phyloP scores from a whole-genome alignment of 106 monocot species.

The Dendrobium chrysotoxum region DNA sequence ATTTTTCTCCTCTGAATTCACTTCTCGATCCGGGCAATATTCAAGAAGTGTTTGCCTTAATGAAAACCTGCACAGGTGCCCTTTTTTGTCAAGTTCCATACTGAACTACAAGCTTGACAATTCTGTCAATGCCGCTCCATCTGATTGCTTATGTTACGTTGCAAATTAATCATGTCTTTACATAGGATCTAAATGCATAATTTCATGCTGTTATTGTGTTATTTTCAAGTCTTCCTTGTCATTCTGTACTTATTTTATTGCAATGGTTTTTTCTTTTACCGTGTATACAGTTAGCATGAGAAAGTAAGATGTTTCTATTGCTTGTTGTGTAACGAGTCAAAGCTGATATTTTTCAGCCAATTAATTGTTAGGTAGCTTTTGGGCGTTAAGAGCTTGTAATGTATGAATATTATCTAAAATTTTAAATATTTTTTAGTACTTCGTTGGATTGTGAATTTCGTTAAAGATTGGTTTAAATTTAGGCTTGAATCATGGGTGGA shows the following conservation, averaged over 20 bases:
- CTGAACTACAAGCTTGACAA: background rate
- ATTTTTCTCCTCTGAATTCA: slow-evolving; percentile 27
- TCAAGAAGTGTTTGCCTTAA: slow-evolving; percentile 39
- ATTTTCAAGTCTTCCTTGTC: background rate
- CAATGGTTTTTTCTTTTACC: background rate
- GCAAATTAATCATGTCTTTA: background rate
- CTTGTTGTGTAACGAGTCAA: background rate
- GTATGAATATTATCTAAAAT: background rate
- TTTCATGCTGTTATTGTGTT: background rate
- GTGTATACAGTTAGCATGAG: background rate
- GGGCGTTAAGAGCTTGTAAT: background rate
- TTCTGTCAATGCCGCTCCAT: background rate
- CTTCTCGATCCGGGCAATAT: slow-evolving; percentile 12
- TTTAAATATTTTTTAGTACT: no score
- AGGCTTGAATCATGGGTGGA: no score
- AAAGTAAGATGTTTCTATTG: background rate
- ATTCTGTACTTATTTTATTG: background rate
- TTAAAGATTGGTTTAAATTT: no score
- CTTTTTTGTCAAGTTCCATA: background rate
- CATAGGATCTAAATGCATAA: background rate
- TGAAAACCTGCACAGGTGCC: slow-evolving; percentile 76
- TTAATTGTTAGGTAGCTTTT: background rate
- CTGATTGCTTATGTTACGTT: background rate
- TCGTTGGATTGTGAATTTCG: no score
- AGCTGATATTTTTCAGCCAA: background rate